Percentiles rank a stretch among this genome's conserved stretches.
These are phyloP conservation scores for Trichoderma virens DNA, from an alignment of 495 filamentous ascomycete genomes.

Conservation along the genomic window DNA sequence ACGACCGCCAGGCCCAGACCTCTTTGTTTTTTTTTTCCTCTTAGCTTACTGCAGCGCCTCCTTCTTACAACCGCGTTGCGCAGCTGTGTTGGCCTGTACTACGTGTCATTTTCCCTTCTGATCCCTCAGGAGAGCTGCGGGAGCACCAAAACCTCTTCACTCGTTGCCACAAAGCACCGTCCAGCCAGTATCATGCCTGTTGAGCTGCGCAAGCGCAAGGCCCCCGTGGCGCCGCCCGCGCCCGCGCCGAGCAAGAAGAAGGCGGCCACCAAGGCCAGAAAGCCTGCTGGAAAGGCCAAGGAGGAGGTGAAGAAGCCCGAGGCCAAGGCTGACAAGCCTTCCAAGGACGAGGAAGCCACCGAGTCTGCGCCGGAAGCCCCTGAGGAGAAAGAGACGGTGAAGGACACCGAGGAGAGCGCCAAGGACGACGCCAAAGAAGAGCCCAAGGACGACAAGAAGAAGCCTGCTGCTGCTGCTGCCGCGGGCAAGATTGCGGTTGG, in stretches of 20 bases:
- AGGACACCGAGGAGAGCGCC: not conserved
- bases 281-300: constrained; percentile 35
- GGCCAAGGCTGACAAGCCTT: constrained; percentile 17
- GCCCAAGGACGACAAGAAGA: constrained; percentile 20
- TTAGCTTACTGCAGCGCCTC: not conserved
- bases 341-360: constrained; percentile 26
- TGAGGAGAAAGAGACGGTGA: constrained; percentile 18
- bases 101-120: not conserved
- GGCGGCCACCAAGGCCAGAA: constrained; percentile 17
- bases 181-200: constrained; percentile 37
- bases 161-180: not conserved
- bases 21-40: not conserved
- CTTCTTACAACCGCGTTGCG: not conserved
- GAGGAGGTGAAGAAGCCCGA: constrained; percentile 25
- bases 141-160: not conserved
- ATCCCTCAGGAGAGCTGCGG: not conserved
- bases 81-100: not conserved
- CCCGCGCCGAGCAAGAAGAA: constrained; percentile 44
- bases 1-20: not conserved
- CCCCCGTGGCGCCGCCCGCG: constrained; percentile 46
- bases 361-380: constrained; percentile 21
- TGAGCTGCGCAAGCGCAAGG: constrained; percentile 72
- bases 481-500: constrained; percentile 30
- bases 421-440: constrained; percentile 15
- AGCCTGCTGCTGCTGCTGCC: constrained; percentile 20